Base-by-base conservation (phyloP, 2,329 filamentous ascomycete species). In the Colletotrichum cuscutae region DNA sequence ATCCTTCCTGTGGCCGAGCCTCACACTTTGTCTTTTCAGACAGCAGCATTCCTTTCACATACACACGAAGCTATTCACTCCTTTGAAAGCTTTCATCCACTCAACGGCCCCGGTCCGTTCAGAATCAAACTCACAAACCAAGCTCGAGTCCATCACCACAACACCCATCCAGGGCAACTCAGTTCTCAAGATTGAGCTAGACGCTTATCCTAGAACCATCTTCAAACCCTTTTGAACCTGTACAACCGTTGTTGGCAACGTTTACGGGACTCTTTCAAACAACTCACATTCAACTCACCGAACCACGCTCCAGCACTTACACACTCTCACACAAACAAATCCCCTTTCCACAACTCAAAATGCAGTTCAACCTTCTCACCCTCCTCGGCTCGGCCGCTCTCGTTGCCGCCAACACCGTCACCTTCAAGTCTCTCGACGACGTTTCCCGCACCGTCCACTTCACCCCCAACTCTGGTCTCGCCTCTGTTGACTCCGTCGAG, bases 391-490 rank as follows among this genome's bases (percentile, higher is more conserved):
- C 78, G 65, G 79, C 83, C 74, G 84, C 86, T 75, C 76, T 82
- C 68, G 84, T 84, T 71, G 80, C 84, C 73, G 76, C 78, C 78
- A 87, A 86, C 81, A 81, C 82, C 46, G 81, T 92, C 77, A 89
- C 87, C 76, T 91, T 92, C 83, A 77, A 86, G 81, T 90, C 88
- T 76, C 87, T 90, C 63, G 90, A 92, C 79, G 77, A 80, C 71
- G 82, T 81, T 42, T 79, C 81, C 71, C 86, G 88, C 79, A 86
- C 84, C 60, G 77, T 90, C 80, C 76, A 85, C 82, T 89, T 89
- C 81, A 89, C 86, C 35, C 76, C 83, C 76, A 86, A 80, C 78
- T 77, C 79, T 0, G 85, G 84, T 64, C 77, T 77, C 26, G 53
- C 76, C n/a, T 42, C 78, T 2, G 77, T 88, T 57, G 75, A 79